Evolutionary conservation across 2,329 filamentous ascomycete species (phyloP).

Genomic region (Rosellinia necatrix): DNA sequence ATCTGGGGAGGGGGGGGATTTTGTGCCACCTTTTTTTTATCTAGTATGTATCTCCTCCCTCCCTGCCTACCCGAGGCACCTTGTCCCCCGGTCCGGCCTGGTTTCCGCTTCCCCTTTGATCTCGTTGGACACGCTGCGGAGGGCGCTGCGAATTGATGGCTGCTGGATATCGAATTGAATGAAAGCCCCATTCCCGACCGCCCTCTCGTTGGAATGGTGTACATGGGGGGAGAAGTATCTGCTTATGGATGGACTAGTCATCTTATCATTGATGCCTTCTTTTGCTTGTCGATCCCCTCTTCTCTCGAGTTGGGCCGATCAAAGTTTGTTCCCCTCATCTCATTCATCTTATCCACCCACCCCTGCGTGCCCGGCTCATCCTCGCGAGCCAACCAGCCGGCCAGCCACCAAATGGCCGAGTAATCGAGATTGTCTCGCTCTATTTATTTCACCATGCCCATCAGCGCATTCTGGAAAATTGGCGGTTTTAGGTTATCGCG

Average conservation of each 20-base stretch:
- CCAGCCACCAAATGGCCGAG: constrained; percentile 24
- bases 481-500: constrained; percentile 20
- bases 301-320: constrained; percentile 11
- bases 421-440: constrained; percentile 31
- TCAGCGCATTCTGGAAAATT: constrained; percentile 7
- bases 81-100: constrained; percentile 10
- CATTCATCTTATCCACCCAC: constrained; percentile 27
- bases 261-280: neutral
- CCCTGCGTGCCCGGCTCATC: constrained; percentile 26
- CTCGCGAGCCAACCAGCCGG: constrained; percentile 26
- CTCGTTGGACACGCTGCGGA: neutral
- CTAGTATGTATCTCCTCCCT: constrained; percentile 17
- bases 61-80: constrained; percentile 14
- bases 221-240: neutral
- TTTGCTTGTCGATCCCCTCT: neutral
- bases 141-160: neutral
- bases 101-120: constrained; percentile 16
- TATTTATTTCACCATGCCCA: too few species aligned
- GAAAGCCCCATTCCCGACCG: constrained; percentile 13
- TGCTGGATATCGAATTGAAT: constrained; percentile 4
- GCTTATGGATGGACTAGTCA: neutral
- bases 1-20: neutral
- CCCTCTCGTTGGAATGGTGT: constrained; percentile 8
- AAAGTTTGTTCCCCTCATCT: constrained; percentile 30
- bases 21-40: constrained; percentile 9